Evolutionary conservation across 768 basidiomycete genomes (phyloP).

Genomic region (Psilocybe cyanescens): DNA sequence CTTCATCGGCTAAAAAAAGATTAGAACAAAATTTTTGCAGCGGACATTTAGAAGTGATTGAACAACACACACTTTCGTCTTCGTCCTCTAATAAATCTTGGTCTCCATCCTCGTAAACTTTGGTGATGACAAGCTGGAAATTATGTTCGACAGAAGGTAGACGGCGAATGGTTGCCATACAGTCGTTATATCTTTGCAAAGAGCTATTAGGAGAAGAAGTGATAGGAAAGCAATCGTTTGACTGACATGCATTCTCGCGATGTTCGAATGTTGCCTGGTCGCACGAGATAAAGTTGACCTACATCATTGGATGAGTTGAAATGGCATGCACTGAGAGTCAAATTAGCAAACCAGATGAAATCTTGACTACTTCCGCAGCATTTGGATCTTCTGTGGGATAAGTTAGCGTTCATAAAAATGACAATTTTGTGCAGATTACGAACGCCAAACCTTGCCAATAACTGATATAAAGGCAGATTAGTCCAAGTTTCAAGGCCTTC

Average conservation of each 20-base stretch:
- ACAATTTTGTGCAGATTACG: conserved; percentile 36
- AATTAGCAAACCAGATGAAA: conserved; percentile 63
- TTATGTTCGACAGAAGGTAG: conserved; percentile 76
- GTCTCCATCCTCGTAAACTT: conserved; percentile 97
- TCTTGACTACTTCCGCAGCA: conserved; percentile 93
- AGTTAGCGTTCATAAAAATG: conserved; percentile 17
- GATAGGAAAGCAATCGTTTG: not conserved
- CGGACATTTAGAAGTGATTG: not conserved
- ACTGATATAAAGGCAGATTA: conserved; percentile 47
- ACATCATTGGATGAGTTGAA: conserved; percentile 5
- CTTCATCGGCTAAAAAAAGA: conserved; percentile 77
- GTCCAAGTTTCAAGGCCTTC: not conserved
- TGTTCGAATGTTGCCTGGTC: conserved; percentile 89
- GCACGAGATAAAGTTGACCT: conserved; percentile 87
- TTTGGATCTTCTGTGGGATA: conserved; percentile 82
- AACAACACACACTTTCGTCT: conserved; percentile 71
- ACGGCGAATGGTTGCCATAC: conserved; percentile 91
- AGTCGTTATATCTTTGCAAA: conserved; percentile 83
- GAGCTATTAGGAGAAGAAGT: not conserved
- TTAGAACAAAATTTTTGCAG: not conserved
- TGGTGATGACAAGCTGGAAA: conserved; percentile 93
- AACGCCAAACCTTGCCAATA: conserved; percentile 94
- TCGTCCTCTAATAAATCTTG: conserved; percentile 94
- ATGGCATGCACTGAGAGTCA: not conserved
- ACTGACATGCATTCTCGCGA: conserved; percentile 96